These are phyloP conservation scores for Allomyces macrogynus DNA, from an alignment of 192 early-diverging fungal genomes.

Conservation along the genomic window DNA sequence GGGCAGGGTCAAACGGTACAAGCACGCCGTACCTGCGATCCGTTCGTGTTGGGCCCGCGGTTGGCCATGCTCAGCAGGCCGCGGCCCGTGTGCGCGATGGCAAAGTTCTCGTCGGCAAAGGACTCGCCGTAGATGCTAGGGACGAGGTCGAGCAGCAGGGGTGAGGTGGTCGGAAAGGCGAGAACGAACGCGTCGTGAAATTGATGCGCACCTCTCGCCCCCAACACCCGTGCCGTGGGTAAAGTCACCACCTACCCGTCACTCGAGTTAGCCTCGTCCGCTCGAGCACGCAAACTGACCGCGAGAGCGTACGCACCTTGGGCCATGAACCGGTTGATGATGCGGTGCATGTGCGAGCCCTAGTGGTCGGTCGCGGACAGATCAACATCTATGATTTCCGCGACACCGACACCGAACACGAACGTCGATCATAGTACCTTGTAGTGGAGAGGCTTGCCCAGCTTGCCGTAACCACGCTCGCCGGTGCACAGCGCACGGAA, in stretches of 20 bases:
- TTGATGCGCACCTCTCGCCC: constrained; percentile 23
- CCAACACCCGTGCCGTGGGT: constrained; percentile 64
- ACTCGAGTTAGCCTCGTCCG: no score
- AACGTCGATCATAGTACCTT: constrained; percentile 7
- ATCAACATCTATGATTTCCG: no score
- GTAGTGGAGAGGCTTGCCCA: constrained; percentile 39
- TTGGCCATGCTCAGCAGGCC: constrained; percentile 64
- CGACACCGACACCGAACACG: no score
- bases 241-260: constrained; percentile 37
- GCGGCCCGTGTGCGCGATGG: constrained; percentile 38
- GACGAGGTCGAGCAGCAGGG: no score
- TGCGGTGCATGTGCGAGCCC: constrained; percentile 50
- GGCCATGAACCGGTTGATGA: constrained; percentile 88
- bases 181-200: no score
- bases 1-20: no score
- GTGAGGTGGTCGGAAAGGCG: no score
- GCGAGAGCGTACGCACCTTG: constrained; percentile 52
- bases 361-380: constrained; percentile 20
- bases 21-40: constrained; percentile 43
- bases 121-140: constrained; percentile 59
- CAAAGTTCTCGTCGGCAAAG: constrained; percentile 55
- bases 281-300: background rate
- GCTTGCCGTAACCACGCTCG: constrained; percentile 30
- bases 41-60: constrained; percentile 54
- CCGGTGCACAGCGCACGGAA: constrained; percentile 54